Evolutionary conservation across 1,139 yeast genomes (phyloP).

Genomic region (Blastobotrys buckinghamii): DNA sequence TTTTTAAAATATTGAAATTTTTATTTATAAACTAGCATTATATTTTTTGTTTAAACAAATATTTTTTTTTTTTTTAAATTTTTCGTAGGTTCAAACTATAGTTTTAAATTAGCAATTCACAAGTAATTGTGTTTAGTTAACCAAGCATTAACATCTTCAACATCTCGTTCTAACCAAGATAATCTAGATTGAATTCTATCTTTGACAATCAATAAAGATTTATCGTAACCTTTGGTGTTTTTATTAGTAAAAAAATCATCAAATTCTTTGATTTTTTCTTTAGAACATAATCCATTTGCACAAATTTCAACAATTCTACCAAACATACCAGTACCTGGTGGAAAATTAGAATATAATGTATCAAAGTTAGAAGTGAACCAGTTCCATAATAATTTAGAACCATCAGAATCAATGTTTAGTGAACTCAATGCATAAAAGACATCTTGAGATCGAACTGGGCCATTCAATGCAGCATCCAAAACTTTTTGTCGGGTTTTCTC

Average conservation of each 20-base stretch:
- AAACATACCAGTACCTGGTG: slow-evolving; percentile 78
- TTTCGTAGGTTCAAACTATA: no score
- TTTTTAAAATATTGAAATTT: background rate
- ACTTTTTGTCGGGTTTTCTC: slow-evolving; percentile 54
- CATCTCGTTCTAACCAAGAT: slow-evolving; percentile 63
- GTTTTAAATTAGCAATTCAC: background rate
- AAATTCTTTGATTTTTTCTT: slow-evolving; percentile 52
- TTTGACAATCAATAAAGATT: slow-evolving; percentile 63
- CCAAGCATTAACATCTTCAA: slow-evolving; percentile 46
- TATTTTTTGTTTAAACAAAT: no score
- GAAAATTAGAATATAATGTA: slow-evolving; percentile 53
- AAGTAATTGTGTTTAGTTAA: slow-evolving; percentile 16
- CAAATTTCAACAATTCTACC: slow-evolving; percentile 62
- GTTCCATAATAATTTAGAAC: slow-evolving; percentile 63
- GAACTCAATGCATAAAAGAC: slow-evolving; percentile 66
- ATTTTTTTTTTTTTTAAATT: no score
- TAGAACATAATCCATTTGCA: slow-evolving; percentile 60
- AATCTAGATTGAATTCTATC: slow-evolving; percentile 61
- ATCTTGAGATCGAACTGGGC: slow-evolving; percentile 74
- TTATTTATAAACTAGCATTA: no score
- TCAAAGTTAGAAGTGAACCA: slow-evolving; percentile 81
- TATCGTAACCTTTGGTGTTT: slow-evolving; percentile 69
- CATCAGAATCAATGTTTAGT: slow-evolving; percentile 53
- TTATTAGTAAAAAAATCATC: slow-evolving; percentile 52
- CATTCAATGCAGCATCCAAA: slow-evolving; percentile 55